Evolutionary conservation across 2,329 filamentous ascomycete genomes (phyloP).

Genomic region (Aspergillus nomiae): DNA sequence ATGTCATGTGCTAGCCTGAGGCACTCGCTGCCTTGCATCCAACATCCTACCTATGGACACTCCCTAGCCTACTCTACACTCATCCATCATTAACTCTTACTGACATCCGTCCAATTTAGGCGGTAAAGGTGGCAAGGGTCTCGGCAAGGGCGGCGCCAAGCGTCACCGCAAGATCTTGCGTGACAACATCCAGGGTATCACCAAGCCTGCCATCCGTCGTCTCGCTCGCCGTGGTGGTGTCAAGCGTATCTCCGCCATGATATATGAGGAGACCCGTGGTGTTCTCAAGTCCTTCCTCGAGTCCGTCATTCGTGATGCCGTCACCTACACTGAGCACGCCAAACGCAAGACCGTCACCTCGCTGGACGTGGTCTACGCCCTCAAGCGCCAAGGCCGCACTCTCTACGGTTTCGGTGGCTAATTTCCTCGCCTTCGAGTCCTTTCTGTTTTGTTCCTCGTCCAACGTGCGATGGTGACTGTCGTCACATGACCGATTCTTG

Average conservation of each 20-base stretch:
- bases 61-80: not conserved
- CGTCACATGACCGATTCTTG: not conserved
- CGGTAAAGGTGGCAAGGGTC: constrained; percentile 95
- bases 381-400: constrained; percentile 68
- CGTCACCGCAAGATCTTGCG: constrained; percentile 99
- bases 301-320: constrained; percentile 75
- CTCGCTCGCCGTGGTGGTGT: constrained; percentile 98
- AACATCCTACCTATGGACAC: not conserved
- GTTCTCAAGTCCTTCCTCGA: constrained; percentile 84
- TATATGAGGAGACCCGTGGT: constrained; percentile 81
- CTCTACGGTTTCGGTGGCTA: constrained; percentile 89
- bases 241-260: constrained; percentile 99
- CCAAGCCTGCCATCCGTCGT: constrained; percentile 98
- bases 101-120: constrained; percentile 53
- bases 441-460: not conserved
- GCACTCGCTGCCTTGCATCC: not conserved
- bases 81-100: not conserved
- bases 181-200: constrained; percentile 99
- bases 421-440: constrained; percentile 28
- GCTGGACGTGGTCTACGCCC: constrained; percentile 64
- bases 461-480: not conserved
- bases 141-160: constrained; percentile 98
- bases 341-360: constrained; percentile 66
- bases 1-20: constrained; percentile 11
- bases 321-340: constrained; percentile 82